Percentiles rank a stretch among this genome's conserved stretches.
Conservation (phyloP, 2,329 filamentous ascomycete species). For the Fusarium mundagurra region DNA sequence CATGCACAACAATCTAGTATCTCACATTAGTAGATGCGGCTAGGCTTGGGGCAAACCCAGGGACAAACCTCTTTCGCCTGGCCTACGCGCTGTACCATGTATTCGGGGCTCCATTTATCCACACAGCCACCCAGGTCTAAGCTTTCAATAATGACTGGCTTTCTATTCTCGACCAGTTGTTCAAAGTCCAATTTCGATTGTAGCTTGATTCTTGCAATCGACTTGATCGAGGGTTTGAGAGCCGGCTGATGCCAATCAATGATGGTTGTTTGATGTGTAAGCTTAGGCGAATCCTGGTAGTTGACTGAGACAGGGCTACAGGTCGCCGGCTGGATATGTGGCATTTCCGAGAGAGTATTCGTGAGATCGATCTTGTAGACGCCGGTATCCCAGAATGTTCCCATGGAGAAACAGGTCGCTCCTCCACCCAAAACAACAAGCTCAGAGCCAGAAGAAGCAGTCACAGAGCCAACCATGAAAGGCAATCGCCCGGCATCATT, state of each 20-base stretch:
- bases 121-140: conserved; percentile 75
- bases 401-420: conserved; percentile 91
- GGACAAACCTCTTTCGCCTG: conserved; percentile 65
- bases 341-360: background rate
- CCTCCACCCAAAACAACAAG: conserved; percentile 80
- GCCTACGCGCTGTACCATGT: conserved; percentile 72
- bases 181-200: conserved; percentile 66
- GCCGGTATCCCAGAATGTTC: conserved; percentile 81
- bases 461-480: conserved; percentile 76
- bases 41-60: background rate
- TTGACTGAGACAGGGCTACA: conserved; percentile 9
- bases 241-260: background rate
- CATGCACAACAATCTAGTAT: conserved; percentile 75
- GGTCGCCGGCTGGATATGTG: background rate
- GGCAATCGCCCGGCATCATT: conserved; percentile 52
- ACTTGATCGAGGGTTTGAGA: conserved; percentile 34
- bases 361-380: conserved; percentile 55
- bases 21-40: conserved; percentile 4
- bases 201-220: conserved; percentile 64
- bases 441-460: conserved; percentile 57
- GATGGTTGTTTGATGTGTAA: conserved; percentile 27
- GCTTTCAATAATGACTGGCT: conserved; percentile 69
- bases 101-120: conserved; percentile 72
- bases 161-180: conserved; percentile 63
- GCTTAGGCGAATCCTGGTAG: conserved; percentile 44